Evolutionary conservation across 495 filamentous ascomycete genomes (phyloP).

Genomic region (Annulohypoxylon bovei): DNA sequence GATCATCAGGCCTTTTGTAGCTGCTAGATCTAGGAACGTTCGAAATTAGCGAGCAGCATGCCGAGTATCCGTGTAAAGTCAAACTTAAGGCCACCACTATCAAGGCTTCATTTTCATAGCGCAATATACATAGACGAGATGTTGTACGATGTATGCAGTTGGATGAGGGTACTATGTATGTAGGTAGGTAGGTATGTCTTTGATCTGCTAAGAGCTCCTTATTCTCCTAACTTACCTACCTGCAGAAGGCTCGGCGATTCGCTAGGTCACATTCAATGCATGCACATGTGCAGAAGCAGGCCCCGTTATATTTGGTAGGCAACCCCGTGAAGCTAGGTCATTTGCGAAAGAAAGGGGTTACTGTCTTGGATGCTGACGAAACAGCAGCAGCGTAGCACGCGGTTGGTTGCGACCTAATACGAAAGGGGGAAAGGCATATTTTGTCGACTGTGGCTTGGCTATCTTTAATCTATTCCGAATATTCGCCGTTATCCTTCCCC

Average conservation of each 20-base stretch:
- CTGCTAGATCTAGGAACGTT: background rate
- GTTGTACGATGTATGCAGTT: slow-evolving; percentile 18
- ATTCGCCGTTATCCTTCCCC: slow-evolving; percentile 34
- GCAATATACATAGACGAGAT: slow-evolving; percentile 15
- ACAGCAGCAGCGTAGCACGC: slow-evolving; percentile 34
- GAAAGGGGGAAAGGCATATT: slow-evolving; percentile 13
- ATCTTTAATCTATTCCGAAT: slow-evolving; percentile 35
- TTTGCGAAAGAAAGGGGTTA: slow-evolving; percentile 26
- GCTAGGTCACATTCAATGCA: slow-evolving; percentile 34
- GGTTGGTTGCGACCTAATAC: slow-evolving; percentile 22
- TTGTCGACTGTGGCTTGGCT: slow-evolving; percentile 27
- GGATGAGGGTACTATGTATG: slow-evolving; percentile 4
- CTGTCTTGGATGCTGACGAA: slow-evolving; percentile 42
- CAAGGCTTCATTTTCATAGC: slow-evolving; percentile 11
- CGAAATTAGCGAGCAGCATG: background rate
- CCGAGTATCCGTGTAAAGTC: slow-evolving; percentile 9
- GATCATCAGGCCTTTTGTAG: slow-evolving; percentile 11
- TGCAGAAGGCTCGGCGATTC: slow-evolving; percentile 28
- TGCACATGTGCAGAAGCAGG: slow-evolving; percentile 29
- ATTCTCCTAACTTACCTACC: slow-evolving; percentile 12
- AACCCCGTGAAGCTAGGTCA: slow-evolving; percentile 38
- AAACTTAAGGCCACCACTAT: background rate
- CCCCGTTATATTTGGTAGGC: slow-evolving; percentile 28
- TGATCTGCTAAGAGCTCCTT: slow-evolving; percentile 13
- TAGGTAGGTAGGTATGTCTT: no score